Evolutionary conservation across 2,329 filamentous ascomycete genomes (phyloP).

Genomic region (Fusarium protoensiforme): DNA sequence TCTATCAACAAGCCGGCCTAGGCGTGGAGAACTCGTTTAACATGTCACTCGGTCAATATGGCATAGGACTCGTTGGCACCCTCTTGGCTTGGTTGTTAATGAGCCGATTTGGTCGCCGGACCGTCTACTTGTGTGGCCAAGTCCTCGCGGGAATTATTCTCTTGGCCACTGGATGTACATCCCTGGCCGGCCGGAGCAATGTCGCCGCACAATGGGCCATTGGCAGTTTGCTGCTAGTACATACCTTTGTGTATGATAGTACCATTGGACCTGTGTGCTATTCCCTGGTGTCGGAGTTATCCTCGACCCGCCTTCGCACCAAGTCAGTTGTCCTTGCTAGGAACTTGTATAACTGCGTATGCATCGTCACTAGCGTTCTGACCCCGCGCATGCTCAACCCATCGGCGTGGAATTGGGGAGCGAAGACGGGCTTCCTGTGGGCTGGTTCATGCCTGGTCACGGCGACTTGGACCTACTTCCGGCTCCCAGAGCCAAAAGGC

Average conservation of each 20-base stretch:
- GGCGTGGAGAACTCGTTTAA: constrained; percentile 50
- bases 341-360: constrained; percentile 40
- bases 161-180: neutral
- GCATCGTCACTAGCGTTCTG: constrained; percentile 29
- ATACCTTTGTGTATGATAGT: constrained; percentile 52
- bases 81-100: constrained; percentile 54
- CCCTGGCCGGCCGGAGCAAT: constrained; percentile 21
- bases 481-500: constrained; percentile 40
- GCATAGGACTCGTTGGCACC: constrained; percentile 53
- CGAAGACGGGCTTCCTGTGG: constrained; percentile 39
- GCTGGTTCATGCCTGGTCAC: constrained; percentile 22
- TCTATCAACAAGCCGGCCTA: constrained; percentile 56
- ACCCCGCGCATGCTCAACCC: constrained; percentile 40
- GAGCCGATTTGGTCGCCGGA: constrained; percentile 51
- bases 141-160: neutral
- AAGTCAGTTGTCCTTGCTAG: constrained; percentile 47
- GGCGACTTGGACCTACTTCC: constrained; percentile 38
- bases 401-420: constrained; percentile 33
- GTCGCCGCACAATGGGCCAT: constrained; percentile 57
- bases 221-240: constrained; percentile 55
- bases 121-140: constrained; percentile 51
- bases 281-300: constrained; percentile 61
- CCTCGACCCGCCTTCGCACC: constrained; percentile 48
- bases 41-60: constrained; percentile 52
- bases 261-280: constrained; percentile 74